Conservation (phyloP, 768 basidiomycete species). For the Pleurotus giganteus region DNA sequence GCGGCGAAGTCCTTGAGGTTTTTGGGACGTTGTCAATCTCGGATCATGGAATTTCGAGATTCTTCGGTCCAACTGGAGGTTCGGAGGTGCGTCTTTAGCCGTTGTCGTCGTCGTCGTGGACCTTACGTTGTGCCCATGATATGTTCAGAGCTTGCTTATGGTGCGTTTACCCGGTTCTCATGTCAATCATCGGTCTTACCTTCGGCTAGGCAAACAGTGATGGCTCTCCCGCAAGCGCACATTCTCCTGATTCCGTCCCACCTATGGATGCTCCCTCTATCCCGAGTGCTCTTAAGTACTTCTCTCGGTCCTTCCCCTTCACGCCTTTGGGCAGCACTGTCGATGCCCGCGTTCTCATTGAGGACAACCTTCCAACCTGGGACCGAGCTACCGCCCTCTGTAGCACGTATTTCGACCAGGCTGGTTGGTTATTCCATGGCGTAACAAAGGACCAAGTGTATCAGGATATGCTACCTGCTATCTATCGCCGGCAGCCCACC, state of each 20-base stretch:
- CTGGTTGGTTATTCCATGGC: constrained; percentile 51
- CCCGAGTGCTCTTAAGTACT: constrained; percentile 36
- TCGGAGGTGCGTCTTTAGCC: constrained; percentile 49
- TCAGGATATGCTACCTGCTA: constrained; percentile 37
- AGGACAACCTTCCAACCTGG: constrained; percentile 52
- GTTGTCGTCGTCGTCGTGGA: neutral
- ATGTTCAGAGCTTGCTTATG: constrained; percentile 22
- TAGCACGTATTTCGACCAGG: constrained; percentile 44
- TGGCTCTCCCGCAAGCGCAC: constrained; percentile 18
- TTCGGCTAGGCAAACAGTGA: constrained; percentile 20
- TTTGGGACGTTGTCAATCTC: constrained; percentile 62
- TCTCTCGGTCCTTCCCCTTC: constrained; percentile 64
- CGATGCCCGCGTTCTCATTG: constrained; percentile 48
- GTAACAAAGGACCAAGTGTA: constrained; percentile 44
- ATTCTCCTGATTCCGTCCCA: constrained; percentile 21
- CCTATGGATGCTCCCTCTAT: constrained; percentile 16
- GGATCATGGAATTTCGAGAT: constrained; percentile 58
- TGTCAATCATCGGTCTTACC: neutral
- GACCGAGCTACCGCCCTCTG: constrained; percentile 44
- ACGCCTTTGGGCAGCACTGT: constrained; percentile 51
- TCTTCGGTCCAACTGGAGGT: constrained; percentile 68
- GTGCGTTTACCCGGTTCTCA: constrained; percentile 15
- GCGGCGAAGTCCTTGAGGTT: constrained; percentile 47
- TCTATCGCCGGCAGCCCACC: constrained; percentile 29
- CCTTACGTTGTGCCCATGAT: neutral